phyloP scores from a whole-genome alignment of 2,329 filamentous ascomycete genomes.

The Mollisiaceae sp. region DNA sequence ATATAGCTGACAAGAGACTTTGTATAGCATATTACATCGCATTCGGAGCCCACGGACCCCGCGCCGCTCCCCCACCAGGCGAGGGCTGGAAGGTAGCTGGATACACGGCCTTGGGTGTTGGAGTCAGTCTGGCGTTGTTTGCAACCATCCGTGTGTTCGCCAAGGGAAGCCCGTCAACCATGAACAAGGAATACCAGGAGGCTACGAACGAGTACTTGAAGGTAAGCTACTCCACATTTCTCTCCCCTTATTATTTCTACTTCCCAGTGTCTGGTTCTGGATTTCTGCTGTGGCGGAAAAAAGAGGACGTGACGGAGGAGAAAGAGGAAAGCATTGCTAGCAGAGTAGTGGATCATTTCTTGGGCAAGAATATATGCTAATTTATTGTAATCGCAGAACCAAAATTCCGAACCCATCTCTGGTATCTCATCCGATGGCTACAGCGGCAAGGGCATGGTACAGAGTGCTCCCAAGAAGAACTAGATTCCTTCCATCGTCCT shows the following conservation, averaged over 20 bases:
- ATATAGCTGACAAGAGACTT: neutral
- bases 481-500: constrained; percentile 21
- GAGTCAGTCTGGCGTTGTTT: constrained; percentile 74
- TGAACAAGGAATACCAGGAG: constrained; percentile 98
- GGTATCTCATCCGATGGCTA: constrained; percentile 83
- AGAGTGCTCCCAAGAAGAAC: constrained; percentile 50
- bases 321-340: neutral
- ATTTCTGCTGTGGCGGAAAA: neutral
- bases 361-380: constrained; percentile 22
- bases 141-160: constrained; percentile 72
- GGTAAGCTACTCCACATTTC: constrained; percentile 58
- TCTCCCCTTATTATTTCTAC: neutral
- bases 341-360: neutral
- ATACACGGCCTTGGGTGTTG: constrained; percentile 73
- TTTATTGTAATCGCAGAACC: constrained; percentile 59
- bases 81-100: constrained; percentile 80
- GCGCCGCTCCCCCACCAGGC: constrained; percentile 80
- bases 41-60: constrained; percentile 95
- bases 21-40: constrained; percentile 94
- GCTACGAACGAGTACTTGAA: constrained; percentile 91
- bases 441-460: constrained; percentile 77
- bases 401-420: constrained; percentile 86
- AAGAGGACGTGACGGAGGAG: constrained; percentile 7
- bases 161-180: constrained; percentile 76
- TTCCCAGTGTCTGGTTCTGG: neutral